Conservation (phyloP, 2,329 filamentous ascomycete species). For the Diaporthe velutina region DNA sequence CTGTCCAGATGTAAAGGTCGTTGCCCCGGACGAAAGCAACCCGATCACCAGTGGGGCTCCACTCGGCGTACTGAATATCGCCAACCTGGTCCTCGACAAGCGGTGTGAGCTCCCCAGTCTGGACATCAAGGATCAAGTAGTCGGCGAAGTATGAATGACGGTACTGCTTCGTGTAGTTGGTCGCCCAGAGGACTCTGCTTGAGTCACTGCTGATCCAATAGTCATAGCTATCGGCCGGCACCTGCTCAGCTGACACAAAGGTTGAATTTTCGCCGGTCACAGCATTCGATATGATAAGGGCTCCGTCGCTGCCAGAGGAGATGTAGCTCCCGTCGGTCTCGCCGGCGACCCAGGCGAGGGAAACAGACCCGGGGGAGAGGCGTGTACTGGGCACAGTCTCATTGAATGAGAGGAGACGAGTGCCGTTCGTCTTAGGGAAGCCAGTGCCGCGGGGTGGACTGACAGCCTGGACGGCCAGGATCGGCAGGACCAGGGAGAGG, state of each 20-base stretch:
- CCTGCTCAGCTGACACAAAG: constrained; percentile 69
- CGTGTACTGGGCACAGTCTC: constrained; percentile 20
- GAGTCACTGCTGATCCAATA: constrained; percentile 74
- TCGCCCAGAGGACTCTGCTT: constrained; percentile 70
- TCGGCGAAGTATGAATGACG: constrained; percentile 77
- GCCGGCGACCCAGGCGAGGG: constrained; percentile 7
- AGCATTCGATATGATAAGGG: constrained; percentile 7
- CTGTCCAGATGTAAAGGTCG: constrained; percentile 71
- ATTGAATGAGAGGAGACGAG: constrained; percentile 19
- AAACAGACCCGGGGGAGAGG: not conserved
- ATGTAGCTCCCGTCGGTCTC: constrained; percentile 20
- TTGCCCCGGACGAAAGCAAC: constrained; percentile 78
- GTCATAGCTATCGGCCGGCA: constrained; percentile 67
- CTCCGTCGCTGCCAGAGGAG: not conserved
- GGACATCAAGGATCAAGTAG: constrained; percentile 74
- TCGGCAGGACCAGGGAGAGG: not conserved
- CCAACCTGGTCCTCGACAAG: constrained; percentile 71
- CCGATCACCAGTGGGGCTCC: constrained; percentile 68
- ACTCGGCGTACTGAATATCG: constrained; percentile 76
- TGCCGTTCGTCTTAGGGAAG: constrained; percentile 24
- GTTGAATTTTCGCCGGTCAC: constrained; percentile 67
- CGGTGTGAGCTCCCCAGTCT: constrained; percentile 65
- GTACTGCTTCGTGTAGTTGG: constrained; percentile 78
- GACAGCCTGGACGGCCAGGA: not conserved
- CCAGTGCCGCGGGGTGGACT: not conserved